phyloP scores from a whole-genome alignment of 2,329 filamentous ascomycete species.

The Pseudonectria buxi region DNA sequence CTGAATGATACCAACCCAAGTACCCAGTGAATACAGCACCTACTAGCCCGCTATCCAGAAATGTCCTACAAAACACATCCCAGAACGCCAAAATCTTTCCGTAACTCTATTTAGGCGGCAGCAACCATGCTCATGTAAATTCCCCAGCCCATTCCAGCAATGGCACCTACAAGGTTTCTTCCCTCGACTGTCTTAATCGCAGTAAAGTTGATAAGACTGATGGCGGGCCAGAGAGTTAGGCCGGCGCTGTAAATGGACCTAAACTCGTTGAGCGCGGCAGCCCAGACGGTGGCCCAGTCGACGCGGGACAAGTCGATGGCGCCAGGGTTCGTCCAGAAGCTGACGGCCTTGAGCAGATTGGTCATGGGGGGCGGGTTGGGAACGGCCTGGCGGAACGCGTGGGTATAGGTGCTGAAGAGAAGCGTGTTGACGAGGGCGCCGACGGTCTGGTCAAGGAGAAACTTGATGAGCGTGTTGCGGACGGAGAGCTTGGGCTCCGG shows the following conservation, averaged over 20 bases:
- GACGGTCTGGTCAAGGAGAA: constrained; percentile 61
- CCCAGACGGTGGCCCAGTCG: constrained; percentile 38
- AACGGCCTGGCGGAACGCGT: constrained; percentile 48
- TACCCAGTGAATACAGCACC: no score
- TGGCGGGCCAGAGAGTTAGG: constrained; percentile 61
- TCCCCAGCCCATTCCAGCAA: constrained; percentile 68
- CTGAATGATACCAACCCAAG: no score
- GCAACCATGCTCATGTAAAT: constrained; percentile 65
- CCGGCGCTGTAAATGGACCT: constrained; percentile 60
- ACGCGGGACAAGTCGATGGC: constrained; percentile 40
- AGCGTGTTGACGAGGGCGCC: constrained; percentile 60
- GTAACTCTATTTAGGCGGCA: constrained; percentile 18
- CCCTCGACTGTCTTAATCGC: constrained; percentile 62
- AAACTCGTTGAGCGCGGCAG: constrained; percentile 47
- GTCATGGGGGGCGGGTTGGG: constrained; percentile 31
- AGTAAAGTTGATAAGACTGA: constrained; percentile 64
- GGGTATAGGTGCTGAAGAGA: constrained; percentile 54
- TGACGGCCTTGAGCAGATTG: constrained; percentile 27
- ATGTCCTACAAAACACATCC: no score
- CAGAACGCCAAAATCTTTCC: no score
- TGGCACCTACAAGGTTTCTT: constrained; percentile 62
- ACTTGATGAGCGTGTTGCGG: constrained; percentile 60
- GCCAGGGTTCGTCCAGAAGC: constrained; percentile 31
- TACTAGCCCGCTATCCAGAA: no score
- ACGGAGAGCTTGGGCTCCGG: constrained; percentile 45